A percentile compares a stretch with the other conserved stretches of the same genome.
phyloP scores from a whole-genome alignment of 495 filamentous ascomycete species.

The Neurospora sp. region DNA sequence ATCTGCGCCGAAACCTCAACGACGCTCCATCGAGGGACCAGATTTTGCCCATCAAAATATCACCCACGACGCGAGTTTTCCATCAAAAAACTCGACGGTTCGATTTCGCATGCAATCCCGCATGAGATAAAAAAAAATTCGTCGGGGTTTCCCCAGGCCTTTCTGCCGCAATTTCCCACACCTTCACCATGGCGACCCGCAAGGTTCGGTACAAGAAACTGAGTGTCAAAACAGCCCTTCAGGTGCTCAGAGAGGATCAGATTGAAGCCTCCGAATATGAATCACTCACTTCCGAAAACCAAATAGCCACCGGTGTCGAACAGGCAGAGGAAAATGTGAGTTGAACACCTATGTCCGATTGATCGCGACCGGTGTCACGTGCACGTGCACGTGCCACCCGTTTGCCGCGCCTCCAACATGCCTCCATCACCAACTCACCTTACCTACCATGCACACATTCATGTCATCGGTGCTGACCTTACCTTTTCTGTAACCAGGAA shows the following conservation, averaged over 20 bases:
- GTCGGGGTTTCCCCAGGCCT: constrained; percentile 37
- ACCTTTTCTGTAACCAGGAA: constrained; percentile 52
- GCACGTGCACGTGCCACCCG: constrained; percentile 42
- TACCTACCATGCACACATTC: constrained; percentile 3
- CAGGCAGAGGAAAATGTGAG: constrained; percentile 93
- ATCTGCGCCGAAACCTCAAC: constrained; percentile 46
- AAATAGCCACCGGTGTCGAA: constrained; percentile 94
- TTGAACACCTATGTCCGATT: constrained; percentile 36
- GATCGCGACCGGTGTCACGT: constrained; percentile 32
- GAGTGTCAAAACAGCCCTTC: constrained; percentile 73
- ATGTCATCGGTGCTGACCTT: constrained; percentile 18
- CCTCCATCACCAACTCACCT: constrained; percentile 22
- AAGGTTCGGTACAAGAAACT: constrained; percentile 85
- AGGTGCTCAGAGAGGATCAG: constrained; percentile 78
- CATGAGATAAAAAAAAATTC: constrained; percentile 35
- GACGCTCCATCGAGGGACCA: constrained; percentile 52
- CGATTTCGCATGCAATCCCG: constrained; percentile 44
- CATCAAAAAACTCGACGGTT: constrained; percentile 47
- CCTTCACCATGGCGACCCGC: constrained; percentile 54
- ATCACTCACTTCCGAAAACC: constrained; percentile 41
- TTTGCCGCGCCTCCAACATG: constrained; percentile 7
- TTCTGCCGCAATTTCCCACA: constrained; percentile 27
- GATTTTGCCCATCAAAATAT: constrained; percentile 50
- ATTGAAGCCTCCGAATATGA: constrained; percentile 65
- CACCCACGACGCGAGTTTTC: constrained; percentile 35